These are phyloP conservation scores for Neofusicoccum sp. DNA, from an alignment of 2,329 filamentous ascomycete genomes.

Conservation along the genomic window DNA sequence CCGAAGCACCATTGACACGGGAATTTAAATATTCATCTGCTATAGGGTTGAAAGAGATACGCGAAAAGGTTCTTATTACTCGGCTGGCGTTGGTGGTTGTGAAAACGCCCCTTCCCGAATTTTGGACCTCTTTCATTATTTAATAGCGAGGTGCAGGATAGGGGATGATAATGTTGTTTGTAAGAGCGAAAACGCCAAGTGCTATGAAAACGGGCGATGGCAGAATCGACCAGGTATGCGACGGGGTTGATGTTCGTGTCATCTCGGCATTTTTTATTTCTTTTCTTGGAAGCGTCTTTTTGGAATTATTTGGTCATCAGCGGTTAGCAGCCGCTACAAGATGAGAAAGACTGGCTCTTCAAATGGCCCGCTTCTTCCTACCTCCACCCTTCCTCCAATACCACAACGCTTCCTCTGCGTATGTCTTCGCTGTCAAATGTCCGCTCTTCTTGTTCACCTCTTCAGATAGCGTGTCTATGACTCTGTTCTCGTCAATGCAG, in stretches of 20 bases:
- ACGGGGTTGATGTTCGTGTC: background rate
- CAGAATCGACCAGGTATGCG: background rate
- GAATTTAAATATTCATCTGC: no score
- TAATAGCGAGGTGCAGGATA: background rate
- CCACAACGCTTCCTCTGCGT: conserved; percentile 89
- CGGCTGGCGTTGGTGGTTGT: background rate
- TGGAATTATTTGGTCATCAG: no score
- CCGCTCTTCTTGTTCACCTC: conserved; percentile 67
- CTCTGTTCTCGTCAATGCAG: conserved; percentile 70
- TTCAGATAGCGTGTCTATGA: conserved; percentile 73
- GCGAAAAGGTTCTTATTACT: no score
- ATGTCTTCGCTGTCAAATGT: conserved; percentile 77
- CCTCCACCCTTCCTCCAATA: conserved; percentile 72
- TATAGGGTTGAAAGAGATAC: no score
- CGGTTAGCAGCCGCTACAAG: no score
- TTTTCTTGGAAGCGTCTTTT: no score
- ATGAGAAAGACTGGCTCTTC: no score
- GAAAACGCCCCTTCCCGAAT: no score
- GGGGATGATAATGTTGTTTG: background rate
- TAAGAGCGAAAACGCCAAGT: background rate
- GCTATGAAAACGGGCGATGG: background rate
- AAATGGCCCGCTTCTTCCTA: conserved; percentile 55
- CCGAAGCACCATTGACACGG: no score
- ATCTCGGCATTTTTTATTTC: no score
- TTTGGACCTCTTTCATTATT: no score